Evolutionary conservation across 768 basidiomycete genomes (phyloP).

Genomic region (Rhizopogon rudus): DNA sequence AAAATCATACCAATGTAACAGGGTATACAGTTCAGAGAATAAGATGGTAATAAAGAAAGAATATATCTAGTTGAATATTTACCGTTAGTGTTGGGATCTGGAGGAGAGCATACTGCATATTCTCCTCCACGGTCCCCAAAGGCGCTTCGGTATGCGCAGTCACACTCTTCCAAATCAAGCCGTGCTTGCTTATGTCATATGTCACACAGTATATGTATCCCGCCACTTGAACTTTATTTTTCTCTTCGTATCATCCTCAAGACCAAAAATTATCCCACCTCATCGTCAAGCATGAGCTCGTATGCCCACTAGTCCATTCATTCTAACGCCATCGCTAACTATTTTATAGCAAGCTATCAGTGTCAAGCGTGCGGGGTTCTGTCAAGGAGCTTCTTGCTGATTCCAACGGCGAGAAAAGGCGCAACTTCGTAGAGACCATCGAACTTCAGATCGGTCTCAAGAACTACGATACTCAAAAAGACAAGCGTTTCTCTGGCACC

Average conservation of each 20-base stretch:
- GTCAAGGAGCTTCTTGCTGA: constrained; percentile 86
- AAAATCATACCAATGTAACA: background rate
- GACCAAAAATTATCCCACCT: constrained; percentile 7
- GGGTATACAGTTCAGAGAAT: background rate
- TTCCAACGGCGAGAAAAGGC: constrained; percentile 82
- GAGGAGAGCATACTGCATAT: background rate
- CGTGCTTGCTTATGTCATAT: constrained; percentile 10
- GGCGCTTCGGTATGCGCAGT: constrained; percentile 1
- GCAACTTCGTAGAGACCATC: constrained; percentile 94
- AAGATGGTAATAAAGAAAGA: background rate
- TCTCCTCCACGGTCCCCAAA: background rate
- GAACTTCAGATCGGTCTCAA: constrained; percentile 96
- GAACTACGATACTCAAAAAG: constrained; percentile 99
- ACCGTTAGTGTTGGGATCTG: background rate
- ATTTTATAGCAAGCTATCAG: constrained; percentile 81
- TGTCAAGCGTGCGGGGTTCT: constrained; percentile 99
- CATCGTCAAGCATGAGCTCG: constrained; percentile 27
- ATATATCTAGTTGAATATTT: constrained; percentile 1
- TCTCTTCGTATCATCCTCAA: constrained; percentile 16
- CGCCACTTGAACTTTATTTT: constrained; percentile 28
- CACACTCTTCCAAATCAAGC: constrained; percentile 1
- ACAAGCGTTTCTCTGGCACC: constrained; percentile 99
- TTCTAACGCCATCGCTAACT: background rate
- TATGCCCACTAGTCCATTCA: background rate
- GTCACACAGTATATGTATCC: constrained; percentile 30